Conservation (phyloP, 148 eudicot species). For the Simmondsia chinensis region DNA sequence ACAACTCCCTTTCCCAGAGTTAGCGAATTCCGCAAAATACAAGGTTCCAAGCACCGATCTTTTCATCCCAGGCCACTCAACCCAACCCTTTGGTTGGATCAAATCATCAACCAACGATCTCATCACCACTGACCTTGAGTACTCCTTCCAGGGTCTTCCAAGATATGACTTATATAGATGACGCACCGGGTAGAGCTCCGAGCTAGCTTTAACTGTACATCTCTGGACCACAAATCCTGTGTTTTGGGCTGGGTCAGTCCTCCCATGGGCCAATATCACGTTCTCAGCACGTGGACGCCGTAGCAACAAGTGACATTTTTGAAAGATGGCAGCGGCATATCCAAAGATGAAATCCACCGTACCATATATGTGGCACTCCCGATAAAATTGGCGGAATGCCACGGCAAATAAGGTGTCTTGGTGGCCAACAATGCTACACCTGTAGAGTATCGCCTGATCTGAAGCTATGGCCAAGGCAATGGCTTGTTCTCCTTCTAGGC, state of each 20-base stretch:
- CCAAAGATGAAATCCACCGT: constrained; percentile 80
- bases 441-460: constrained; percentile 52
- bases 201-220: constrained; percentile 39
- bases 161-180: constrained; percentile 28
- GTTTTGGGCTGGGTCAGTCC: constrained; percentile 41
- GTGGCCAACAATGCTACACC: constrained; percentile 54
- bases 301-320: constrained; percentile 56
- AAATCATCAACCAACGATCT: constrained; percentile 31
- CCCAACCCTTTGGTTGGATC: constrained; percentile 48
- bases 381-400: constrained; percentile 55
- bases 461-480: constrained; percentile 47
- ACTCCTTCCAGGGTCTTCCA: constrained; percentile 66
- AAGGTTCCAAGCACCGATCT: constrained; percentile 35
- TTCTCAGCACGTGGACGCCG: constrained; percentile 31
- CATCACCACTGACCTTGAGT: constrained; percentile 50
- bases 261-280: constrained; percentile 66
- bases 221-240: constrained; percentile 53
- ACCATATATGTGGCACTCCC: constrained; percentile 67
- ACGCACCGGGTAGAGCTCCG: constrained; percentile 34
- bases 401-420: constrained; percentile 73
- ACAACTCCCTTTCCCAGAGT: constrained; percentile 58
- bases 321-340: constrained; percentile 66
- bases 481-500: constrained; percentile 51
- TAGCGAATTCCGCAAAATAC: constrained; percentile 55
- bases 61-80: constrained; percentile 38